Evolutionary conservation across 495 filamentous ascomycete genomes (phyloP), one percentile per base, ranked within the genome.

Genomic region (Hapsidospora chrysogenum): DNA sequence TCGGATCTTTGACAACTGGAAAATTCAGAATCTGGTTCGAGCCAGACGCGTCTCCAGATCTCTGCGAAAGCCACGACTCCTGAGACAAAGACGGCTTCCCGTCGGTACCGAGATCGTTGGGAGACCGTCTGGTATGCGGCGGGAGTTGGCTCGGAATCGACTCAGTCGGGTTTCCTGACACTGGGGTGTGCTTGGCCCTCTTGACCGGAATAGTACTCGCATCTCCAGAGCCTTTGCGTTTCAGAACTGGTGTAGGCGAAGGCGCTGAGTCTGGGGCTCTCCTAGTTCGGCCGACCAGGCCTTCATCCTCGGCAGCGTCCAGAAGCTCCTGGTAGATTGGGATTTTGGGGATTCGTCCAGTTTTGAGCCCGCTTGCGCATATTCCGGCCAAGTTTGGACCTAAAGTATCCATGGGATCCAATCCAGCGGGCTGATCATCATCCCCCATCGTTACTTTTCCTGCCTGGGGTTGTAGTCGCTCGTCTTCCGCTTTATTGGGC

Each of bases 1-100:
- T 69, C 0, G 78, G 68, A 40, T 89, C 70, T 52, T 93, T 93
- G 11, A 92, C 81, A 8, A 87, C 71, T 1, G 79, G 69, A 43
- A 83, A 92, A 11, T 59, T 61, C 16, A 83, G 61, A 1, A 47
- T 52, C n/a, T 57, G 33, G 25, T 36, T n/a, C n/a, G n/a, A n/a
- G n/a, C n/a, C n/a, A n/a, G n/a, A n/a, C n/a, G n/a, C n/a, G n/a
- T n/a, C n/a, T n/a, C n/a, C n/a, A n/a, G n/a, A n/a, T n/a, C n/a
- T n/a, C n/a, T n/a, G n/a, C n/a, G n/a, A n/a, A n/a, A n/a, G n/a
- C n/a, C n/a, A n/a, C n/a, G n/a, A n/a, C n/a, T n/a, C n/a, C n/a
- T n/a, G n/a, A n/a, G n/a, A n/a, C n/a, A n/a, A n/a, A n/a, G n/a
- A n/a, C n/a, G n/a, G n/a, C n/a, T n/a, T n/a, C n/a, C n/a, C n/a